Conservation (phyloP, 2,329 filamentous ascomycete species). For the Scortechinia acanthostroma region DNA sequence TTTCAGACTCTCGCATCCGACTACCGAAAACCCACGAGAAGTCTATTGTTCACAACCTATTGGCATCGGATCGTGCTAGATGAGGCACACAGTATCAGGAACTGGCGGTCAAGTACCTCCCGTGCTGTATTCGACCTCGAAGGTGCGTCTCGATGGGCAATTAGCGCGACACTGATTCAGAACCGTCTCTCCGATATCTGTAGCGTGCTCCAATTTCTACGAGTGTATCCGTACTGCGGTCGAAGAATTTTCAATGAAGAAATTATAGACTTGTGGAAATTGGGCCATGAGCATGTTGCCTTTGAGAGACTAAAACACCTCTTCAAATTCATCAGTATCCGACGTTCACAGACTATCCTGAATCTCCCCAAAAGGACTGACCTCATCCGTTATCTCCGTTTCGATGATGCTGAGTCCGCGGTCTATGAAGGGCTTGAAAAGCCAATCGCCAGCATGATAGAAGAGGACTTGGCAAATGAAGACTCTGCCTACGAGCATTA, state of each 20-base stretch:
- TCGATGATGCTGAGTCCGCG: too few species aligned
- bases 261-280: constrained; percentile 76
- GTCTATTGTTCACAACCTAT: too few species aligned
- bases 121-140: constrained; percentile 26
- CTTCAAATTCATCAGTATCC: constrained; percentile 88
- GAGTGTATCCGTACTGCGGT: constrained; percentile 78
- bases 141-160: constrained; percentile 65
- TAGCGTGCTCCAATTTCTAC: constrained; percentile 77
- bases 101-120: too few species aligned
- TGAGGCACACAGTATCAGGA: constrained; percentile 90
- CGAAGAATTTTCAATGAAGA: constrained; percentile 68
- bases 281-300: constrained; percentile 74
- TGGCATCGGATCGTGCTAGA: constrained; percentile 94
- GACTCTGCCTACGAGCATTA: too few species aligned
- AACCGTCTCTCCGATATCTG: constrained; percentile 87
- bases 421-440: too few species aligned
- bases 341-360: constrained; percentile 86
- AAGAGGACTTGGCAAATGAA: too few species aligned
- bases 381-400: too few species aligned
- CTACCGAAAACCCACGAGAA: too few species aligned
- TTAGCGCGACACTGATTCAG: constrained; percentile 94
- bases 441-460: too few species aligned
- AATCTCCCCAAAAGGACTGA: constrained; percentile 69
- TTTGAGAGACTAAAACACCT: constrained; percentile 79
- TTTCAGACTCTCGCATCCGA: too few species aligned